Base-by-base conservation (phyloP, 805 yeast genomes). In the Priceomyces melissophilus region DNA sequence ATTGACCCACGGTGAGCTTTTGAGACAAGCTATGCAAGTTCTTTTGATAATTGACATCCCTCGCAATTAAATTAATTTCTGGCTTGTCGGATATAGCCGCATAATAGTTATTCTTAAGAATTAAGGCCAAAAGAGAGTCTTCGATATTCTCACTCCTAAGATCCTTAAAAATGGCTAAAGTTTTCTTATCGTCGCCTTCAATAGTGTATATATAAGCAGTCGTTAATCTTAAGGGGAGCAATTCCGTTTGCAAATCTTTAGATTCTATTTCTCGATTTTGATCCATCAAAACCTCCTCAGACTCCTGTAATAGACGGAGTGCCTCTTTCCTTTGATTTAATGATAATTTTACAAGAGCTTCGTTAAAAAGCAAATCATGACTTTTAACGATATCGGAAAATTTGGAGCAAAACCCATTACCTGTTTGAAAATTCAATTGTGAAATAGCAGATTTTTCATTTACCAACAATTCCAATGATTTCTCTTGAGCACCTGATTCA, bases 401-500 rank as follows among this genome's bases (percentile, higher is more conserved):
- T 10, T 26, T 23, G n/a, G 43, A 29, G 3, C 9, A 14, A 4
- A 16, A 27, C 20, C 6, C 30, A n/a, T 8, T 34, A 13, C 15
- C 37, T 23, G 35, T 54, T 37, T 56, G 35, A 33, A 50, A 44
- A 30, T 58, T 60, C 15, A 61, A 55, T 54, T 78, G 85, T 9
- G 86, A 78, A 16, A 77, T 60, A n/a, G 79, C 71, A 2, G 90
- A 88, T 44, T 82, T 71, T 58, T 83, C 85, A 55, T 84, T 84
- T 33, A 81, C 82, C 23, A 67, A 53, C 41, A 82, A 55, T 57
- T 83, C 90, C 29, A 68, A 52, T 15, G 50, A 52, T 48, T 74
- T 82, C 40, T 73, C 76, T 32, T 61, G 64, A 17, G 61, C 54
- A 36, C 62, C 52, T 7, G 57, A 38, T 3, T 57, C 37, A 30